Conservation (phyloP, 768 basidiomycete species). For the Russula virescens region DNA sequence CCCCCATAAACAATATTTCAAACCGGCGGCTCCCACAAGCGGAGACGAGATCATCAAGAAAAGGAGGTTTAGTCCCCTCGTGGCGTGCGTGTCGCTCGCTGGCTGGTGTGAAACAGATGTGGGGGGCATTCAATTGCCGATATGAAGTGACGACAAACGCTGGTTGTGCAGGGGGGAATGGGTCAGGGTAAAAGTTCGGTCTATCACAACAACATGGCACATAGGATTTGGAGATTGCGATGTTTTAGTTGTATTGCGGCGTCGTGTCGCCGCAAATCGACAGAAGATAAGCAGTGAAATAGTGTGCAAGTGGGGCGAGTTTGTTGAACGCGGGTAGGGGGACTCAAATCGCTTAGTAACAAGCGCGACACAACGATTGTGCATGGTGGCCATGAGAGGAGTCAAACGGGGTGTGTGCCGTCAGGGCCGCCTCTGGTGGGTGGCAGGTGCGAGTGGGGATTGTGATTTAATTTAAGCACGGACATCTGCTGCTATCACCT, state of each 20-base stretch:
- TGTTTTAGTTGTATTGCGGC: slow-evolving; percentile 11
- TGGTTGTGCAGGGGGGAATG: slow-evolving; percentile 2
- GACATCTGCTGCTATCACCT: slow-evolving; percentile 23
- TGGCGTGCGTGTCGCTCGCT: slow-evolving; percentile 18
- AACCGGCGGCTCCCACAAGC: slow-evolving; percentile 18
- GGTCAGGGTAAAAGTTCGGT: slow-evolving; percentile 11
- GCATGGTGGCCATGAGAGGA: slow-evolving; percentile 22
- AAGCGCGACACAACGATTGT: slow-evolving; percentile 22
- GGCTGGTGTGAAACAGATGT: slow-evolving; percentile 18
- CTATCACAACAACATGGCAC: slow-evolving; percentile 4
- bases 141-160: slow-evolving; percentile 7
- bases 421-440: slow-evolving; percentile 16
- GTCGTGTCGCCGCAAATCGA: slow-evolving; percentile 14
- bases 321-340: background rate
- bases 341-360: slow-evolving; percentile 21
- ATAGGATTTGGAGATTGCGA: slow-evolving; percentile 3
- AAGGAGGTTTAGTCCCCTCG: slow-evolving; percentile 20
- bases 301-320: slow-evolving; percentile 13
- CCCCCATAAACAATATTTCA: slow-evolving; percentile 19
- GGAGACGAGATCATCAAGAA: slow-evolving; percentile 15
- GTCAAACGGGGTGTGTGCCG: slow-evolving; percentile 7
- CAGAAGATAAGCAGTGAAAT: slow-evolving; percentile 8
- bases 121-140: slow-evolving; percentile 18
- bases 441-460: background rate
- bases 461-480: slow-evolving; percentile 23